These are phyloP conservation scores for Setomelanomma holmii DNA, from an alignment of 2,329 filamentous ascomycete species.

Conservation along the genomic window DNA sequence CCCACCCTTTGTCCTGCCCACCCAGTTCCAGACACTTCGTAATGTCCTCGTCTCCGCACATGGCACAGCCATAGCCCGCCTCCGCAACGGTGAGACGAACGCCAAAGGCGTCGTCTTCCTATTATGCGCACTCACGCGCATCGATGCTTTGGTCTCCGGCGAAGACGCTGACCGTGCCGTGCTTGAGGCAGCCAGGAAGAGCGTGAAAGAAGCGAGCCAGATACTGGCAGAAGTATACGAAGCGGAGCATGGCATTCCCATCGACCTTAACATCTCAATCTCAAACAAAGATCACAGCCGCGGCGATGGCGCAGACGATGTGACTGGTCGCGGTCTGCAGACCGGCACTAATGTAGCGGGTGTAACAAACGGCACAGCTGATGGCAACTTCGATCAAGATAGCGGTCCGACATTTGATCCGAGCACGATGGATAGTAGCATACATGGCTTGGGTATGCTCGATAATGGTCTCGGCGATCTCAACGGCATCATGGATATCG, in stretches of 20 bases:
- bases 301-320: slow-evolving; percentile 16
- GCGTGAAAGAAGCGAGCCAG: slow-evolving; percentile 13
- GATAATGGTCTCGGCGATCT: slow-evolving; percentile 1
- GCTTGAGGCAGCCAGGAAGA: slow-evolving; percentile 23
- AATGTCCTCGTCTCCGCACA: slow-evolving; percentile 14
- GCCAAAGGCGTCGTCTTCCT: slow-evolving; percentile 32
- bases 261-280: slow-evolving; percentile 19
- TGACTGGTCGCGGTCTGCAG: background rate
- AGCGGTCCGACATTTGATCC: background rate
- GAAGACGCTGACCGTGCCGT: slow-evolving; percentile 24
- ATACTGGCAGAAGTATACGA: slow-evolving; percentile 26
- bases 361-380: background rate
- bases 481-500: slow-evolving; percentile 3
- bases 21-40: slow-evolving; percentile 20
- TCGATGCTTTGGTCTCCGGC: slow-evolving; percentile 29
- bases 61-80: slow-evolving; percentile 14
- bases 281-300: slow-evolving; percentile 15
- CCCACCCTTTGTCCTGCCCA: slow-evolving; percentile 6
- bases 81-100: slow-evolving; percentile 35
- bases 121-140: slow-evolving; percentile 26
- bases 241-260: slow-evolving; percentile 28
- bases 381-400: background rate
- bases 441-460: slow-evolving; percentile 5
- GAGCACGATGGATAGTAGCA: background rate
- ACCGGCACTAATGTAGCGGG: background rate